A percentile compares a stretch with the other conserved stretches of the same genome.
Conservation (phyloP, 2,329 filamentous ascomycete genomes). For the Cladosporium sp. region DNA sequence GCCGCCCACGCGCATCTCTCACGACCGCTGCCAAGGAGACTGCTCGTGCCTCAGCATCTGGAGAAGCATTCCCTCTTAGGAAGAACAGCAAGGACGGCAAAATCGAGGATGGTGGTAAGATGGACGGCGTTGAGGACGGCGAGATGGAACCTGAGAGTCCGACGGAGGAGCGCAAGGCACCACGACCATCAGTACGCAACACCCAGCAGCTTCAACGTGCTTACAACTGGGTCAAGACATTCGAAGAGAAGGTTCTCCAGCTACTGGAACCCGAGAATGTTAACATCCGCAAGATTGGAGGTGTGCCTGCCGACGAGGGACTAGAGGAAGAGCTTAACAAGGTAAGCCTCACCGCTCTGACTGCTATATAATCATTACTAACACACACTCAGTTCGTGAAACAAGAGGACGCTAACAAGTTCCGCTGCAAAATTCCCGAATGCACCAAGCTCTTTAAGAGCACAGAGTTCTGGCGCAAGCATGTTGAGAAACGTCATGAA, state of each 20-base stretch:
- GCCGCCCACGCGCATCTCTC: conserved; percentile 80
- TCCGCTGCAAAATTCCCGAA: conserved; percentile 91
- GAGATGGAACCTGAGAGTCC: conserved; percentile 38
- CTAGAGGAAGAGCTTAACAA: conserved; percentile 81
- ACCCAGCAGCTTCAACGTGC: conserved; percentile 91
- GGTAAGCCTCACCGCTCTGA: conserved; percentile 18
- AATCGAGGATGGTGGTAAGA: conserved; percentile 43
- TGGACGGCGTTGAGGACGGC: conserved; percentile 52
- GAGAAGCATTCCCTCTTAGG: conserved; percentile 78
- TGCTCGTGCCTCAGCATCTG: conserved; percentile 76
- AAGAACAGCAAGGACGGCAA: conserved; percentile 42
- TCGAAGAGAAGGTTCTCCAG: conserved; percentile 92
- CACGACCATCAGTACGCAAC: conserved; percentile 61
- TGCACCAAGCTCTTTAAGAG: conserved; percentile 98
- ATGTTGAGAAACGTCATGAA: conserved; percentile 89
- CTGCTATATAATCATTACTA: background rate
- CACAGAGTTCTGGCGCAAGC: conserved; percentile 95
- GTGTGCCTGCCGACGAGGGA: conserved; percentile 79
- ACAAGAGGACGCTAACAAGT: conserved; percentile 96
- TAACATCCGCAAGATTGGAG: conserved; percentile 86
- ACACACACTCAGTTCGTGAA: conserved; percentile 61
- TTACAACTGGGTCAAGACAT: conserved; percentile 98
- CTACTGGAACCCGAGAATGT: conserved; percentile 85
- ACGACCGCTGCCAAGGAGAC: conserved; percentile 79
- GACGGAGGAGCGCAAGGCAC: conserved; percentile 63